Conservation (phyloP, 2,329 filamentous ascomycete genomes). For the Pseudogymnoascus verrucosus region DNA sequence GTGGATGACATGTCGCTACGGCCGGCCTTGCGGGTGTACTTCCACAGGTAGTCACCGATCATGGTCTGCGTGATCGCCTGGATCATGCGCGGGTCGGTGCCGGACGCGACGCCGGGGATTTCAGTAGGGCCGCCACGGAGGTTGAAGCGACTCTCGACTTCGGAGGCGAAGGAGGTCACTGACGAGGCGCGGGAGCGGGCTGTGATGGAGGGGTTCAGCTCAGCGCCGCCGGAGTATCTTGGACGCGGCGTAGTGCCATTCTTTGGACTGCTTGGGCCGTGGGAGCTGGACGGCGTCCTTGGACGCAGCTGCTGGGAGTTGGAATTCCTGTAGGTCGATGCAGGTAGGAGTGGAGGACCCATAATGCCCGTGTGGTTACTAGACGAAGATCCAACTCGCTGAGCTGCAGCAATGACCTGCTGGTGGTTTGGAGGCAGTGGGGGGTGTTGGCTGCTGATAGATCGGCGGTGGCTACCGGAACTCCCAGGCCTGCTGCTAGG, state of each 20-base stretch:
- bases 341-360: conserved; percentile 78
- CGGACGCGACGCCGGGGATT: conserved; percentile 54
- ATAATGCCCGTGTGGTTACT: conserved; percentile 42
- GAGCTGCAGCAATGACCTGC: conserved; percentile 68
- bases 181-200: conserved; percentile 62
- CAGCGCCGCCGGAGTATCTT: conserved; percentile 44
- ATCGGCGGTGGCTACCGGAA: conserved; percentile 55
- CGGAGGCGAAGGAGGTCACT: conserved; percentile 89
- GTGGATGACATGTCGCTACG: conserved; percentile 81
- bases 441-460: conserved; percentile 44
- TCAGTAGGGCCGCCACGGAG: conserved; percentile 51
- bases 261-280: conserved; percentile 54
- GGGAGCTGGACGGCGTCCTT: conserved; percentile 30
- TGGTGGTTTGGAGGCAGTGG: conserved; percentile 78
- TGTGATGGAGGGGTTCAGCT: background rate
- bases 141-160: conserved; percentile 87
- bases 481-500: conserved; percentile 57
- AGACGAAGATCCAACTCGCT: conserved; percentile 44
- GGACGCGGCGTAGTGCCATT: conserved; percentile 46
- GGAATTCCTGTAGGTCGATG: conserved; percentile 48
- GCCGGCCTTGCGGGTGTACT: conserved; percentile 94
- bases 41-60: conserved; percentile 99
- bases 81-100: conserved; percentile 94
- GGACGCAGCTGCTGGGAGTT: conserved; percentile 1
- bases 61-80: conserved; percentile 98